Evolutionary conservation across 805 yeast genomes (phyloP).

Genomic region (Candida ponderosae): DNA sequence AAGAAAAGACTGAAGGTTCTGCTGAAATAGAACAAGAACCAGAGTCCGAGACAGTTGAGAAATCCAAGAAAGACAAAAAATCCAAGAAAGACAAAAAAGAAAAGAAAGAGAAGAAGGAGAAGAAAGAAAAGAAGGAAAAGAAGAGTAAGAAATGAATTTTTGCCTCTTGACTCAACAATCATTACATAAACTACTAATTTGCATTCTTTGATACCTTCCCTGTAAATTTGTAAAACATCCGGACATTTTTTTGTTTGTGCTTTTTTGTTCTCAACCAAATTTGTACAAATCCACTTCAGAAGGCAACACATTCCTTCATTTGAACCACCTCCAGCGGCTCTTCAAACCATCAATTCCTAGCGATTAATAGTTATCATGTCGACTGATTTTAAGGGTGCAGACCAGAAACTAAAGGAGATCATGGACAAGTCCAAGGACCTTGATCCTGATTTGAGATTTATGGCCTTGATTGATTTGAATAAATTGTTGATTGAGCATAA

Average conservation of each 20-base stretch:
- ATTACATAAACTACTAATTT: background rate
- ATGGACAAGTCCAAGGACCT: conserved; percentile 47
- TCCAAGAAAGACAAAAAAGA: background rate
- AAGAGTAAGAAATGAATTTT: conserved; percentile 2
- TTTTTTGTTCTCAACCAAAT: too few relatives aligned
- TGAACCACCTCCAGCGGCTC: background rate
- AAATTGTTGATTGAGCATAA: conserved; percentile 27
- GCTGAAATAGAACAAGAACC: conserved; percentile 2
- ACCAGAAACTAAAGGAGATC: conserved; percentile 16
- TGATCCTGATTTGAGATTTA: conserved; percentile 77
- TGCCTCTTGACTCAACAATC: background rate
- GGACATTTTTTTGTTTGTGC: too few relatives aligned
- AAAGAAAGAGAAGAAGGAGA: conserved; percentile 9
- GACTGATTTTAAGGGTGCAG: conserved; percentile 22
- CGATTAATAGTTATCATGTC: too few relatives aligned
- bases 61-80: conserved; percentile 3
- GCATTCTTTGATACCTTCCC: too few relatives aligned
- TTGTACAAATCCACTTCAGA: too few relatives aligned
- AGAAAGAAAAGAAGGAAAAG: conserved; percentile 9
- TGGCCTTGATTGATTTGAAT: conserved; percentile 74
- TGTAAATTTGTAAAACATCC: too few relatives aligned
- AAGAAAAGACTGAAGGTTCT: conserved; percentile 5
- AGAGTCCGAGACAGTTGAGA: conserved; percentile 1
- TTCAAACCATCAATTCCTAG: too few relatives aligned
- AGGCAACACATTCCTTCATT: too few relatives aligned